Evolutionary conservation across 139 green algal species (phyloP).

Genomic region (Chlorella sp.): DNA sequence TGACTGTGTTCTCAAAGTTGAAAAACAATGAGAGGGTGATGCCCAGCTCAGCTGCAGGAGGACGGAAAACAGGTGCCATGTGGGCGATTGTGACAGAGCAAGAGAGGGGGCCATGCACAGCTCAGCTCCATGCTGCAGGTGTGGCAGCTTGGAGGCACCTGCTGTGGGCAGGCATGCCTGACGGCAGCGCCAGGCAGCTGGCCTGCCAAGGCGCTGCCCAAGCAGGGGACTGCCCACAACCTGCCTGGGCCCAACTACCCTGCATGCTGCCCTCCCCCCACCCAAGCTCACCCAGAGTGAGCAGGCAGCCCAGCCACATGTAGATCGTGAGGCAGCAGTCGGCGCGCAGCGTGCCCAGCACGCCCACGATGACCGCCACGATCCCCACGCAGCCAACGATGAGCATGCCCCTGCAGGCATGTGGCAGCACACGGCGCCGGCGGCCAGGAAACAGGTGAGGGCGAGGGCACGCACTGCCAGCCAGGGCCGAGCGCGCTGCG

Average conservation of each 20-base stretch:
- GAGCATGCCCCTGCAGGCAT: conserved; percentile 42
- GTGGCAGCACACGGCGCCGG: not conserved
- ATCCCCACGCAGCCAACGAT: conserved; percentile 43
- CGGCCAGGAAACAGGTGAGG: not conserved
- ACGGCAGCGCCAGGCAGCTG: too few relatives aligned
- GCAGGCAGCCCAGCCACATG: conserved; percentile 34
- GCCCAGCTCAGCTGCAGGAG: conserved; percentile 37
- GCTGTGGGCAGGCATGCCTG: too few relatives aligned
- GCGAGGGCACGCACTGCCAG: not conserved
- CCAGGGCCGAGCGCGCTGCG: not conserved
- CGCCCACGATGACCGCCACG: conserved; percentile 31
- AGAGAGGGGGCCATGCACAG: not conserved
- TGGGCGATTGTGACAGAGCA: not conserved
- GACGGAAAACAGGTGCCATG: not conserved
- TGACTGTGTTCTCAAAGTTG: conserved; percentile 33
- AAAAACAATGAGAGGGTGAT: conserved; percentile 47
- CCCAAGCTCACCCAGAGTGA: conserved; percentile 38
- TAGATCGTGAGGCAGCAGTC: conserved; percentile 45
- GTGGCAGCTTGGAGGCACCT: too few relatives aligned
- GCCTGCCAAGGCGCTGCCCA: too few relatives aligned
- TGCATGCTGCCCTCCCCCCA: not conserved
- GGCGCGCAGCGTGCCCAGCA: conserved; percentile 28
- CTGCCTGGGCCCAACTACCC: not conserved
- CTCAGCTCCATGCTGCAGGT: not conserved
- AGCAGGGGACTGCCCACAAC: too few relatives aligned